These are phyloP conservation scores for Exophiala viscosa DNA, from an alignment of 2,329 filamentous ascomycete genomes.

Conservation along the genomic window DNA sequence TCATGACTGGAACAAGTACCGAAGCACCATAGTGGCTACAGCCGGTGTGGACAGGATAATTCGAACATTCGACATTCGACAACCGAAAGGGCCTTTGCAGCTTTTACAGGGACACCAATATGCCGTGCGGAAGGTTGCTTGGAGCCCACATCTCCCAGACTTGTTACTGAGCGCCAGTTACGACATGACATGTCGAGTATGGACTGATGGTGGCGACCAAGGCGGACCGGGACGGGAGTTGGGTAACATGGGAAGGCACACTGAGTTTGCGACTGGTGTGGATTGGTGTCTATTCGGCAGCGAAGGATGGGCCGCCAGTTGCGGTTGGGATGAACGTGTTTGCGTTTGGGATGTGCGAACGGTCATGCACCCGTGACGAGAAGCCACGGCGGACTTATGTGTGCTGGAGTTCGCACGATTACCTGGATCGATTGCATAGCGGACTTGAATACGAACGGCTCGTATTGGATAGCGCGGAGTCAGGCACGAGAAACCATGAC, in stretches of 20 bases:
- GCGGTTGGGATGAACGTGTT: constrained; percentile 89
- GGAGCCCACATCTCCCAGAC: constrained; percentile 91
- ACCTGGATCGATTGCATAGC: constrained; percentile 1
- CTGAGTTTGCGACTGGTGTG: constrained; percentile 92
- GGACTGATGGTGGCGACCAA: constrained; percentile 70
- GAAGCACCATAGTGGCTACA: constrained; percentile 75
- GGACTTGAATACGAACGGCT: too few species aligned
- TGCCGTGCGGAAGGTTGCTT: constrained; percentile 77
- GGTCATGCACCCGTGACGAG: constrained; percentile 46
- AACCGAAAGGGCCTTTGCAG: constrained; percentile 67
- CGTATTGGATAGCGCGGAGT: constrained; percentile 2
- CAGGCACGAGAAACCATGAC: too few species aligned
- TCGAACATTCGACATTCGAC: constrained; percentile 85
- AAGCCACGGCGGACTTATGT: neutral
- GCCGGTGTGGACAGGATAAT: constrained; percentile 85
- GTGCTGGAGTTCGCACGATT: neutral
- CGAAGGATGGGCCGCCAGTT: constrained; percentile 92
- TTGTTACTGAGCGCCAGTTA: constrained; percentile 86
- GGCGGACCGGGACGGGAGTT: constrained; percentile 55
- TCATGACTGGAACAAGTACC: constrained; percentile 99
- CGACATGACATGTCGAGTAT: constrained; percentile 94
- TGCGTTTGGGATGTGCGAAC: constrained; percentile 85
- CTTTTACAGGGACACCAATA: constrained; percentile 84
- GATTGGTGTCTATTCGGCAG: constrained; percentile 97
- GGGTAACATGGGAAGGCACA: constrained; percentile 86